Base-by-base conservation (phyloP, 768 basidiomycete genomes). In the Podaxis sp. region DNA sequence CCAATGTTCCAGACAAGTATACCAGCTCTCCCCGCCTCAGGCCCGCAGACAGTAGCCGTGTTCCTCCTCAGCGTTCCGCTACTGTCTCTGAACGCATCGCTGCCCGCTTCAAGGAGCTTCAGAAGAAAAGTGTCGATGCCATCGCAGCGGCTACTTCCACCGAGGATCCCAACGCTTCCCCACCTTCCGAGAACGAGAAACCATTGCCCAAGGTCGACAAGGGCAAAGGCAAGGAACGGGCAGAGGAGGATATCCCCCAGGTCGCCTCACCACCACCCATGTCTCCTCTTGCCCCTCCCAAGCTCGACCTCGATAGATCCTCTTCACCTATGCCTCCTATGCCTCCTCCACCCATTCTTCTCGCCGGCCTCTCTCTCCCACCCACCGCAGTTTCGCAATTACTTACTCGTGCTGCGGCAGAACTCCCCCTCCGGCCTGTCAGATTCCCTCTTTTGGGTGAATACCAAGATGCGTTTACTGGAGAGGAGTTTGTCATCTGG, bases 401-500 rank as follows among this genome's bases (percentile, higher is more conserved):
- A 13, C 80, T 96, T 28, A 76, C 79, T 2, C 84, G 86, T 51
- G 93, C 94, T 40, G 85, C 86, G 37, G 74, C 77, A 0, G 88
- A 92, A 65, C 75, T 94, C n/a, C 84, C 82, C 16, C 76, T 93
- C 32, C 82, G 86, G 36, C 74, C 89, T 5, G 79, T 94, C 32
- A 85, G 88, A 38, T 85, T 93, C 74, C 88, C 93, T 0, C 74
- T 94, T 13, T 69, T 94, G 10, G 92, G 92, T 50, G 91, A 93
- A 76, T 94, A 94, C 64, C 79, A 86, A 28, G 89, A 92, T 60
- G 88, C 89, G 61, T 95, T 96, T 73, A 87, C 85, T 14, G 95
- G 95, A 28, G 93, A 93, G 44, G 94, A 96, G 64, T 88, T 97
- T 64, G 90, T 89, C 7, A 79, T 82, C 4, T 97, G 93, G 93